phyloP scores from a whole-genome alignment of 768 basidiomycete species.

The Suillus decipiens region DNA sequence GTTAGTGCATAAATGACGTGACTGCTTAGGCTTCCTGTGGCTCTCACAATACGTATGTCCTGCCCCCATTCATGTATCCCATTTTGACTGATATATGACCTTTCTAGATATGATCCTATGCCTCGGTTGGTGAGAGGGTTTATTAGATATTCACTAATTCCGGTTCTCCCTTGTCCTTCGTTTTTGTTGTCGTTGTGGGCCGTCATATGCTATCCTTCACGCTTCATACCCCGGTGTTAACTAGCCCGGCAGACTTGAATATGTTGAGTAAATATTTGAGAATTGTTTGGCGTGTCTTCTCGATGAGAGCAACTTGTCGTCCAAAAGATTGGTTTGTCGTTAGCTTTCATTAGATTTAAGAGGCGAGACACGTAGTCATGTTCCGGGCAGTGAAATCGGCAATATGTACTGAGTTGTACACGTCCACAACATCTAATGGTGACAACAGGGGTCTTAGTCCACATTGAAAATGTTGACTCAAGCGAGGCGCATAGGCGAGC shows the following conservation, averaged over 20 bases:
- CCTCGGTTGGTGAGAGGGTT: background rate
- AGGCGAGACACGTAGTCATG: background rate
- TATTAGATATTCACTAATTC: background rate
- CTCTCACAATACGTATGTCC: slow-evolving; percentile 89
- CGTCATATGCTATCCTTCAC: slow-evolving; percentile 2
- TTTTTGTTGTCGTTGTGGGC: slow-evolving; percentile 1
- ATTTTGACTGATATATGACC: background rate
- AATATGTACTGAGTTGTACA: too few relatives aligned
- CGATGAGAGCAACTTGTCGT: background rate
- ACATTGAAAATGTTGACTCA: too few relatives aligned
- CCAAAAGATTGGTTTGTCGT: background rate
- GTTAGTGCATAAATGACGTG: slow-evolving; percentile 9
- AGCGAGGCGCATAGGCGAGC: too few relatives aligned
- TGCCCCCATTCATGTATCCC: background rate
- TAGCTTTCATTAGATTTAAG: background rate
- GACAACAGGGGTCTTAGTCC: too few relatives aligned
- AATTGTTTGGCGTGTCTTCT: background rate
- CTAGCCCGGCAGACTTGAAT: background rate
- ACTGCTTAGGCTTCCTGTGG: slow-evolving; percentile 81
- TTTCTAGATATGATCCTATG: background rate
- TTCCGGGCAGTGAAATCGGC: background rate
- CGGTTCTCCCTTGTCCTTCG: background rate
- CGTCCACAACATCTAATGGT: too few relatives aligned
- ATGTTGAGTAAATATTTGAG: background rate
- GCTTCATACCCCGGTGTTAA: slow-evolving; percentile 4